Evolutionary conservation across 306 rosid genomes (phyloP).

Genomic region (Vigna reflexopilosa): DNA sequence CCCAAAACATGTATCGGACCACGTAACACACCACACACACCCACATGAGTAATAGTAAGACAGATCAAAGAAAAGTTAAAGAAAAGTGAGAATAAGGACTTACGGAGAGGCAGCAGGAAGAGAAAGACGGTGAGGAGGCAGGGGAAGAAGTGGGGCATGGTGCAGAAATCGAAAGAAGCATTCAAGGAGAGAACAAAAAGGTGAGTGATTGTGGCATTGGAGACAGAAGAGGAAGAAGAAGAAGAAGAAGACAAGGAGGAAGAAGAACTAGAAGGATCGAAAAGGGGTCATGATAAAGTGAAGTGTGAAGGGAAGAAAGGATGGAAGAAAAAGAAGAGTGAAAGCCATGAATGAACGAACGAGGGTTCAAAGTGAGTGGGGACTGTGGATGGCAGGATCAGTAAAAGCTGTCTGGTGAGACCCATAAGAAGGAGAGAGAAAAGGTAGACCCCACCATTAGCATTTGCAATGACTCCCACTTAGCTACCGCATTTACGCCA

Average conservation of each 20-base stretch:
- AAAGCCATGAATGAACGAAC: conserved; percentile 69
- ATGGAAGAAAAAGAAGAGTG: conserved; percentile 44
- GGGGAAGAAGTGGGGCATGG: conserved; percentile 43
- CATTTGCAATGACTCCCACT: conserved; percentile 39
- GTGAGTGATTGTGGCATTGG: conserved; percentile 28
- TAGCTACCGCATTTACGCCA: conserved; percentile 72
- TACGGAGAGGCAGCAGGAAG: conserved; percentile 54
- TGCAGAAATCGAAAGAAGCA: conserved; percentile 13
- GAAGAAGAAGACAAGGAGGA: background rate
- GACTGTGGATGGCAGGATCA: conserved; percentile 53
- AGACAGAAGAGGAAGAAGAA: conserved; percentile 18
- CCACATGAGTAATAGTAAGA: conserved; percentile 28
- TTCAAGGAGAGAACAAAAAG: conserved; percentile 33
- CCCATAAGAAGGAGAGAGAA: conserved; percentile 33
- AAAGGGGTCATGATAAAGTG: conserved; percentile 40
- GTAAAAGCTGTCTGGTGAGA: conserved; percentile 68
- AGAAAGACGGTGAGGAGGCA: conserved; percentile 37
- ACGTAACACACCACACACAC: conserved; percentile 6
- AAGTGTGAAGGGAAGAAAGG: conserved; percentile 47
- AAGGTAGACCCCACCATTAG: conserved; percentile 55
- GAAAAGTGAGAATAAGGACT: conserved; percentile 48
- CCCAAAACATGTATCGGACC: conserved; percentile 11
- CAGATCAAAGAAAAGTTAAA: conserved; percentile 48
- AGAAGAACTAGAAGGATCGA: conserved; percentile 5
- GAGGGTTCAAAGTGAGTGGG: conserved; percentile 71